Evolutionary conservation across 345 rosid genomes (phyloP).

Genomic region (Eucalyptus pumila): DNA sequence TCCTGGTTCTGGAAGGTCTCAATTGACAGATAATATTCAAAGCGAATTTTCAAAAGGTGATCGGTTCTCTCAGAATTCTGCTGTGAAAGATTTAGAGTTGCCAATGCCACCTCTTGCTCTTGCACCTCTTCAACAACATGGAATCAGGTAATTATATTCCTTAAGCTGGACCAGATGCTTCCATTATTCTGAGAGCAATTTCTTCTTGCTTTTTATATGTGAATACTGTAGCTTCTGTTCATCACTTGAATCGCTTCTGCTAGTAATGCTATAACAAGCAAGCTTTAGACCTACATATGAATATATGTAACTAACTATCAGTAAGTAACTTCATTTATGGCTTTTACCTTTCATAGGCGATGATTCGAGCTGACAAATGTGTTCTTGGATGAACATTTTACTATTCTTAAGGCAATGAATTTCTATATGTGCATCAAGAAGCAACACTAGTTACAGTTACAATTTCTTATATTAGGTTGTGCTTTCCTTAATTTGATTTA

Average conservation of each 20-base stretch:
- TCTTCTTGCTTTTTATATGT: neutral
- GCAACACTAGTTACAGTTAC: neutral
- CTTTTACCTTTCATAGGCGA: neutral
- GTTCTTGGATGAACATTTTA: neutral
- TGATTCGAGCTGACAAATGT: neutral
- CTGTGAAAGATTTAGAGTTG: slow-evolving; percentile 61
- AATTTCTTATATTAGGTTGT: neutral
- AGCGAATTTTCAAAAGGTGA: slow-evolving; percentile 3
- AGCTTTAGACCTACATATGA: neutral
- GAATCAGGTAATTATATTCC: slow-evolving; percentile 41
- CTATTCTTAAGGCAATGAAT: neutral
- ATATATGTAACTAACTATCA: neutral
- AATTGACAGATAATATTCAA: slow-evolving; percentile 21
- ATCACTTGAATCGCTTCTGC: neutral
- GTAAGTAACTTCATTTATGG: neutral
- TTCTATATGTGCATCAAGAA: neutral
- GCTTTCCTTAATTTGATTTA: neutral
- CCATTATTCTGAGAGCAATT: neutral
- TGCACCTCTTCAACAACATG: slow-evolving; percentile 43
- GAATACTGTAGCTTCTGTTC: neutral
- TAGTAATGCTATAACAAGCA: neutral
- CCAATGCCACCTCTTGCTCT: slow-evolving; percentile 88
- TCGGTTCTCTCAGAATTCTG: slow-evolving; percentile 24
- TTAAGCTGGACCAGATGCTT: neutral
- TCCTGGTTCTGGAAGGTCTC: slow-evolving; percentile 39